Base-by-base conservation (phyloP, 176 grass and related monocot genomes). In the Cymbopogon citratus region DNA sequence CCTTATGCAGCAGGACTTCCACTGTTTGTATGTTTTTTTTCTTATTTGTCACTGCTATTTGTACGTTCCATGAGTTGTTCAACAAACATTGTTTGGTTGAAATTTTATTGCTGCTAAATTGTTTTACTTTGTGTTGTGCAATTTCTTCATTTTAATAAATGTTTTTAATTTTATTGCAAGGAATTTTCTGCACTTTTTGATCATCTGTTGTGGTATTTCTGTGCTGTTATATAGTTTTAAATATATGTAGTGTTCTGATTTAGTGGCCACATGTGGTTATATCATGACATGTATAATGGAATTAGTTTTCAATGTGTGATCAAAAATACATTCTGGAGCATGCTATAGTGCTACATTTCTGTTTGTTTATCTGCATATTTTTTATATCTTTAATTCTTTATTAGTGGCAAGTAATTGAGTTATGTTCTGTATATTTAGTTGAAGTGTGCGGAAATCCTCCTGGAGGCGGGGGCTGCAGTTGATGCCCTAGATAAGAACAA, bases 401-500 rank as follows among this genome's bases (percentile, higher is more conserved):
- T 34, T 49, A 27, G 35, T 21, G 27, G 51, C 11, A 29, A 59
- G 12, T 69, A 65, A 81, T 43, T 7, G 51, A 61, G 24, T 83
- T 35, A 69, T 38, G 15, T 79, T 77, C 44, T 52, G 38, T 51
- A 7, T 65, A 65, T 79, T 73, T 41, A 97, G 94, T 87, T 92
- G 64, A 85, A 87, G 45, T 97, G 91, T 56, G 83, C 89, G 7
- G 77, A 92, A 63, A 81, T 97, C 56, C 89, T 97, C 63, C 87
- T 97, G n/a, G 87, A 88, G 46, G 87, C 84, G 12, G 91, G 91
- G 19, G 91, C 94, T 72, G 76, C 81, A 10, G 89, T 87, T 21
- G 83, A 97, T 39, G 94, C 89, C 21, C 72, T 97, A 77, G 94
- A 97, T 76, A 97, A 89, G 83, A 97, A 97, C 63, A 94, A 97